Percentiles rank a stretch among this genome's conserved stretches.
Conservation (phyloP, 768 basidiomycete genomes). For the Panus rudis region DNA sequence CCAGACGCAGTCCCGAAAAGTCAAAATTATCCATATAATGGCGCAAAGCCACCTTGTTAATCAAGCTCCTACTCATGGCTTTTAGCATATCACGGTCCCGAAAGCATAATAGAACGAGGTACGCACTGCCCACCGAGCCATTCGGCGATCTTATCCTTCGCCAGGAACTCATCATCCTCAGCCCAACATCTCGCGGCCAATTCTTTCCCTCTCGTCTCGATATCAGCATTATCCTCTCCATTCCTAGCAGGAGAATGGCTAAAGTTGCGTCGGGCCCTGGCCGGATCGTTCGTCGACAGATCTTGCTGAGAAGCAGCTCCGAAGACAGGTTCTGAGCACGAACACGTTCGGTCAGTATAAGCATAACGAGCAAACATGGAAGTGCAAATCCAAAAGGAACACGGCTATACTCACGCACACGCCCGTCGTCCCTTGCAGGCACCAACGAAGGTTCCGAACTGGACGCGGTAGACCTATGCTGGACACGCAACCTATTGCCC, state of each 20-base stretch:
- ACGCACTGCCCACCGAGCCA: constrained; percentile 92
- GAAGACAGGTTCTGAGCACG: background rate
- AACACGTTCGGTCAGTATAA: background rate
- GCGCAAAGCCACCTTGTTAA: constrained; percentile 70
- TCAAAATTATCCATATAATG: constrained; percentile 89
- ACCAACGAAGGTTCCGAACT: constrained; percentile 80
- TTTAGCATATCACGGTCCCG: constrained; percentile 1
- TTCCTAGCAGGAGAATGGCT: constrained; percentile 32
- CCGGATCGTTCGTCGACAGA: constrained; percentile 45
- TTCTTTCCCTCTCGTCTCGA: constrained; percentile 60
- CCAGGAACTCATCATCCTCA: constrained; percentile 79
- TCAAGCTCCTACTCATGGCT: constrained; percentile 44
- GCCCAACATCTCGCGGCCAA: constrained; percentile 76
- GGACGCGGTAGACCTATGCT: constrained; percentile 67
- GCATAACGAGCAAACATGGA: constrained; percentile 21
- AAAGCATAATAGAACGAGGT: constrained; percentile 3
- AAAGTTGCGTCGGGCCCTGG: constrained; percentile 22
- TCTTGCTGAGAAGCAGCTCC: constrained; percentile 43
- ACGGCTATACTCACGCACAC: constrained; percentile 34
- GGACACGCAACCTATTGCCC: constrained; percentile 45
- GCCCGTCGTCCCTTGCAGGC: constrained; percentile 40
- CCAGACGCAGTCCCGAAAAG: constrained; percentile 74
- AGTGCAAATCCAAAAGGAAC: constrained; percentile 8
- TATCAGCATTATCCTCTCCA: constrained; percentile 50
- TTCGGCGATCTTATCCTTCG: constrained; percentile 90